Evolutionary conservation across 1,284 basidiomycete genomes (phyloP).

Genomic region (Sanguinoderma infundibulare): DNA sequence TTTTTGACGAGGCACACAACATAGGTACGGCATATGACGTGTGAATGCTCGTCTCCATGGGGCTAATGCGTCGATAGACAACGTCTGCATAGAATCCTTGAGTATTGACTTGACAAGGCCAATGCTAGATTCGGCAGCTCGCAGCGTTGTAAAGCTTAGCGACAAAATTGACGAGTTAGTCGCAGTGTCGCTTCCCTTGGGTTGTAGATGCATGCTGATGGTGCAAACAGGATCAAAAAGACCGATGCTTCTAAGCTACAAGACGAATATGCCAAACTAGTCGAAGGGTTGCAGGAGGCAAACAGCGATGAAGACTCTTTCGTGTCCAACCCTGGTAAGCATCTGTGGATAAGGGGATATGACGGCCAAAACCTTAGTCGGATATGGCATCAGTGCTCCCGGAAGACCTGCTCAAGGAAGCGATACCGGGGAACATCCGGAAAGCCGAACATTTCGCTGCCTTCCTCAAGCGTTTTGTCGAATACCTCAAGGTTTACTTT

Average conservation of each 20-base stretch:
- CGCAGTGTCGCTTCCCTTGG: not conserved
- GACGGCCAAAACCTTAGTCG: slow-evolving; percentile 4
- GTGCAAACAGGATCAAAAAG: slow-evolving; percentile 77
- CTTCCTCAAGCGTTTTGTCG: slow-evolving; percentile 97
- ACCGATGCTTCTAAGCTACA: slow-evolving; percentile 95
- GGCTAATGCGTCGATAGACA: slow-evolving; percentile 60
- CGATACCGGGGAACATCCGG: slow-evolving; percentile 96
- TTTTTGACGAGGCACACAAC: slow-evolving; percentile 99
- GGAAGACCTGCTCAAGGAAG: slow-evolving; percentile 93
- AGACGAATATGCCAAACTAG: slow-evolving; percentile 96
- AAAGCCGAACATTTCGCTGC: slow-evolving; percentile 99
- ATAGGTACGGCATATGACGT: slow-evolving; percentile 65
- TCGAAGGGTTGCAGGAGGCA: slow-evolving; percentile 90
- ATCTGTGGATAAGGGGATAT: not conserved
- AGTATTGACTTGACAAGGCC: slow-evolving; percentile 98
- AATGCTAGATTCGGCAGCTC: slow-evolving; percentile 94
- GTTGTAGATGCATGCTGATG: not conserved
- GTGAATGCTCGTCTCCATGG: slow-evolving; percentile 24
- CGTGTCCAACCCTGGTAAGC: slow-evolving; percentile 86
- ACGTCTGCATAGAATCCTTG: slow-evolving; percentile 98
- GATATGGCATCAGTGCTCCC: slow-evolving; percentile 71
- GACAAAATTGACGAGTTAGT: slow-evolving; percentile 94
- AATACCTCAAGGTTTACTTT: slow-evolving; percentile 88
- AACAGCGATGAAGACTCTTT: slow-evolving; percentile 80
- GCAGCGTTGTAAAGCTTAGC: slow-evolving; percentile 87